A percentile compares a stretch with the other conserved stretches of the same genome.
These are phyloP conservation scores for Salvia splendens DNA, from an alignment of 257 asterid genomes.

Conservation along the genomic window DNA sequence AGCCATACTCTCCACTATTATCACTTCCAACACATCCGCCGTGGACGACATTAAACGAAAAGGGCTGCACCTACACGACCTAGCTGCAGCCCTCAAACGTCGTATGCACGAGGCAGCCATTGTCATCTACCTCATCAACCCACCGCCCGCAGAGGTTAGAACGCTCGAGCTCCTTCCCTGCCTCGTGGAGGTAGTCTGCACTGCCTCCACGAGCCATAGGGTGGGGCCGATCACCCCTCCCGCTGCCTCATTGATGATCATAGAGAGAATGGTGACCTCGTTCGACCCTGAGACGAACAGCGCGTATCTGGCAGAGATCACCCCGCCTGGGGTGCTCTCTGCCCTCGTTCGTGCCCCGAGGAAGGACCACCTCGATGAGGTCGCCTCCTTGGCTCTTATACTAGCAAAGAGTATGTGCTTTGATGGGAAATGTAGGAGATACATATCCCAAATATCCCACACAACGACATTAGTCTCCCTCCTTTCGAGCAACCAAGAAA, in stretches of 20 bases:
- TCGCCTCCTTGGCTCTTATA: slow-evolving; percentile 69
- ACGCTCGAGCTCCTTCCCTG: slow-evolving; percentile 76
- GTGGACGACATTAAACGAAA: slow-evolving; percentile 71
- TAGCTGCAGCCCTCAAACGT: slow-evolving; percentile 78
- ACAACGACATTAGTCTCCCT: slow-evolving; percentile 57
- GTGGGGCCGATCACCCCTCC: slow-evolving; percentile 64
- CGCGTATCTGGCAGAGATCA: slow-evolving; percentile 65
- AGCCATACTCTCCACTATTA: slow-evolving; percentile 68
- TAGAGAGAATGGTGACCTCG: slow-evolving; percentile 69
- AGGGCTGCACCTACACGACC: slow-evolving; percentile 69
- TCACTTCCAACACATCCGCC: slow-evolving; percentile 52
- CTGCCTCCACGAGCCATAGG: slow-evolving; percentile 53
- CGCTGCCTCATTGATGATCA: slow-evolving; percentile 81
- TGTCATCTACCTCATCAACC: slow-evolving; percentile 71
- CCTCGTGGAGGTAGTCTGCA: slow-evolving; percentile 76
- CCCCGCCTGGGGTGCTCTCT: slow-evolving; percentile 76
- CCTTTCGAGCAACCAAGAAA: slow-evolving; percentile 67
- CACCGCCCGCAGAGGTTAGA: slow-evolving; percentile 77
- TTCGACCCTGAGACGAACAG: slow-evolving; percentile 68
- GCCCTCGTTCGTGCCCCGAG: slow-evolving; percentile 69
- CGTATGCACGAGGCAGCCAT: slow-evolving; percentile 82
- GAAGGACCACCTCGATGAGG: slow-evolving; percentile 61
- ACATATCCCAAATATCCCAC: slow-evolving; percentile 51
- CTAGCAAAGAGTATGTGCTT: slow-evolving; percentile 77
- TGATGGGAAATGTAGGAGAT: slow-evolving; percentile 68